Conservation (phyloP, 208 protist species). For the Leishmania gerbilli region DNA sequence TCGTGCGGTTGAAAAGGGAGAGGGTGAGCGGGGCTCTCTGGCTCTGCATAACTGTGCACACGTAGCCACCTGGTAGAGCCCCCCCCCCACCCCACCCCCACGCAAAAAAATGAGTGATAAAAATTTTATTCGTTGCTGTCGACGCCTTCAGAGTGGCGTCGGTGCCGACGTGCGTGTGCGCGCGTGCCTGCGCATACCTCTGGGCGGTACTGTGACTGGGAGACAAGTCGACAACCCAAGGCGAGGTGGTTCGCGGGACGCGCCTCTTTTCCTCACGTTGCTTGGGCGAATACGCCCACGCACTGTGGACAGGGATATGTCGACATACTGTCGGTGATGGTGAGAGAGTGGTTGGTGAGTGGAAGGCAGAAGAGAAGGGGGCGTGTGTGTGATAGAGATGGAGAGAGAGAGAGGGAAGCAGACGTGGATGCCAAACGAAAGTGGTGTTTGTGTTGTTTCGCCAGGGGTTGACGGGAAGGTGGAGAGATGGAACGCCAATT, state of each 20-base stretch:
- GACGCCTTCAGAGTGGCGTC: too few species aligned
- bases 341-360: not conserved
- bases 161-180: too few species aligned
- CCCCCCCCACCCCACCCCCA: too few species aligned
- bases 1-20: too few species aligned
- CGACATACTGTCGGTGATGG: not conserved
- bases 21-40: too few species aligned
- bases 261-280: not conserved
- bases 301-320: too few species aligned
- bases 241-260: not conserved
- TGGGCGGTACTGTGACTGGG: not conserved
- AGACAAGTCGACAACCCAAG: not conserved
- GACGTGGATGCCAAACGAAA: not conserved
- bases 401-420: not conserved
- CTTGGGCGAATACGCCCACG: not conserved
- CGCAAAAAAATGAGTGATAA: too few species aligned
- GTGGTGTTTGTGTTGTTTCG: not conserved
- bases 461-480: not conserved
- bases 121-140: too few species aligned
- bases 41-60: too few species aligned
- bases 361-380: too few species aligned
- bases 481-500: conserved; percentile 1
- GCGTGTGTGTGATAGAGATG: too few species aligned
- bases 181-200: not conserved
- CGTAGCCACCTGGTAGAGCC: too few species aligned